These are phyloP conservation scores for Fistulinella prunicolor DNA, from an alignment of 768 basidiomycete species.

Conservation along the genomic window DNA sequence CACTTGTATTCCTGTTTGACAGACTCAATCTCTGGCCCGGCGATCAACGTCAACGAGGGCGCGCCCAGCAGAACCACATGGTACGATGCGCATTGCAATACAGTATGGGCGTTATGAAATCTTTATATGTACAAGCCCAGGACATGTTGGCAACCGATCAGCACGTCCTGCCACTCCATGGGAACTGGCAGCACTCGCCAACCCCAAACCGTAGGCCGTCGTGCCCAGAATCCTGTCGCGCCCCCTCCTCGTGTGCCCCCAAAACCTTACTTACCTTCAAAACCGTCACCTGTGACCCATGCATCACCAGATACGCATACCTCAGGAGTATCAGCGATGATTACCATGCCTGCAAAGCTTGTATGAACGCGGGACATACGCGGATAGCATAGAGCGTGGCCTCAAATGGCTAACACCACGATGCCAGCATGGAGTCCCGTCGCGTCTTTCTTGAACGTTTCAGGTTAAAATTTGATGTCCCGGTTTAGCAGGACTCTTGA, in stretches of 20 bases:
- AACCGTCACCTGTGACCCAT: too few species aligned
- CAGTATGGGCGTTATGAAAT: neutral
- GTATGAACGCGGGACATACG: neutral
- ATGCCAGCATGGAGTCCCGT: conserved; percentile 20
- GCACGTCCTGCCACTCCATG: neutral
- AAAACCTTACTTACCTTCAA: conserved; percentile 47
- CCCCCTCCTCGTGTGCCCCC: conserved; percentile 55
- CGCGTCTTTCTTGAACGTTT: conserved; percentile 25
- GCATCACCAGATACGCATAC: too few species aligned
- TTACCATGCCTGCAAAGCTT: conserved; percentile 40
- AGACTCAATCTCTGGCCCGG: conserved; percentile 2
- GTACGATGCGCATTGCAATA: too few species aligned
- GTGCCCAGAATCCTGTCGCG: conserved; percentile 15
- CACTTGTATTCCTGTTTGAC: too few species aligned
- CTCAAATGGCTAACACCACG: conserved; percentile 23
- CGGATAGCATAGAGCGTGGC: neutral
- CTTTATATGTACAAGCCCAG: conserved; percentile 12
- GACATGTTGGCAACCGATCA: neutral
- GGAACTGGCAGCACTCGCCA: neutral
- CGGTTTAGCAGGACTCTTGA: conserved; percentile 28
- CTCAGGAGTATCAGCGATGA: too few species aligned
- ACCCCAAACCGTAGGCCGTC: conserved; percentile 29
- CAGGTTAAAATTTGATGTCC: conserved; percentile 42
- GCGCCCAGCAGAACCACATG: too few species aligned
- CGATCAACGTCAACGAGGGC: too few species aligned